These are phyloP conservation scores for Cystobasidiaceae sp. DNA, from an alignment of 1,284 basidiomycete genomes.

Conservation along the genomic window DNA sequence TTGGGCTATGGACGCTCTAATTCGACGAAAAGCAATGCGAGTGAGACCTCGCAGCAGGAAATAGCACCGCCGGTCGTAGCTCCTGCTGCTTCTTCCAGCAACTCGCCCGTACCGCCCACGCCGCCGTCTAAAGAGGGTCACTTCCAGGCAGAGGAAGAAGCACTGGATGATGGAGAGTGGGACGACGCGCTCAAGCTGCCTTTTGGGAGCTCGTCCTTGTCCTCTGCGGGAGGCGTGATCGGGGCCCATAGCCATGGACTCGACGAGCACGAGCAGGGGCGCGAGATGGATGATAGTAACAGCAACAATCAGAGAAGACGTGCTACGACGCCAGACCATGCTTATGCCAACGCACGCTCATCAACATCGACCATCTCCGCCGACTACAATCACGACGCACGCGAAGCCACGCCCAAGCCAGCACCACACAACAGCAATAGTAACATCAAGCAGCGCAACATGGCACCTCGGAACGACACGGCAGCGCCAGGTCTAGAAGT, in stretches of 20 bases:
- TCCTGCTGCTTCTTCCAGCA: not conserved
- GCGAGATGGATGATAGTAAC: no score
- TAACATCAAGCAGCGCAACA: not conserved
- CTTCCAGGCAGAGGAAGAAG: not conserved
- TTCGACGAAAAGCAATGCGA: not conserved
- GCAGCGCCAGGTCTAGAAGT: not conserved
- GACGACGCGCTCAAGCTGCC: conserved; percentile 16
- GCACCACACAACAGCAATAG: no score
- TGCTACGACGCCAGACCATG: no score
- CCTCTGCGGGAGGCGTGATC: not conserved
- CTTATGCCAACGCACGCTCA: no score
- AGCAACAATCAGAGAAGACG: no score
- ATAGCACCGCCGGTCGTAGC: no score
- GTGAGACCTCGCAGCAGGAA: no score
- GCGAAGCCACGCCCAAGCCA: no score
- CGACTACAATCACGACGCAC: no score
- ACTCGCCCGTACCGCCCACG: conserved; percentile 1
- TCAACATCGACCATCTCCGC: no score
- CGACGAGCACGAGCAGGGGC: not conserved
- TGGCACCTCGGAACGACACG: no score
- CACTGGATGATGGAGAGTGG: conserved; percentile 2
- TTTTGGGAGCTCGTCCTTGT: conserved; percentile 1
- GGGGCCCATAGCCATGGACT: not conserved
- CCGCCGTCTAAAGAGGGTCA: conserved; percentile 4
- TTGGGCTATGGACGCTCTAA: not conserved